Evolutionary conservation across 225 moss, liverwort and hornwort genomes (phyloP).

Genomic region (Polytrichum commune): DNA sequence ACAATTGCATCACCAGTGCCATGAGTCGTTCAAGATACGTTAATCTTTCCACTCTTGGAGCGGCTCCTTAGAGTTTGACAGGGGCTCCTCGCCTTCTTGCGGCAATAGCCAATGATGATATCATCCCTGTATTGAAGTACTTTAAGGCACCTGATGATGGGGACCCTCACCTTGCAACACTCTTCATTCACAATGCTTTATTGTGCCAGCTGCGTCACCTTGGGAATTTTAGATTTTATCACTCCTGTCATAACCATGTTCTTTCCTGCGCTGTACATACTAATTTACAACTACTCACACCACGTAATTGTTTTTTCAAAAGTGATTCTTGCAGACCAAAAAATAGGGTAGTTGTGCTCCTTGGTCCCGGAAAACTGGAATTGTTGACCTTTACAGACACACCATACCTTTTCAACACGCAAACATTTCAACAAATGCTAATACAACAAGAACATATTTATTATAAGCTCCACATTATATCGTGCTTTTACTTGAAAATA

Average conservation of each 20-base stretch:
- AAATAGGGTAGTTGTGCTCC: too few relatives aligned
- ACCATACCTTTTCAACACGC: too few relatives aligned
- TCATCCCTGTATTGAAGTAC: constrained; percentile 75
- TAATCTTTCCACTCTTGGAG: constrained; percentile 82
- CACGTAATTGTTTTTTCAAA: too few relatives aligned
- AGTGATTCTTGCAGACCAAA: too few relatives aligned
- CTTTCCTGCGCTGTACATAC: constrained; percentile 56
- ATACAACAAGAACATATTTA: too few relatives aligned
- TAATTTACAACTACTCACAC: too few relatives aligned
- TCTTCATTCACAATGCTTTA: constrained; percentile 74
- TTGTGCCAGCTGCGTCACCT: constrained; percentile 76
- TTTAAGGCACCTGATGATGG: constrained; percentile 77
- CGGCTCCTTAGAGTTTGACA: constrained; percentile 82
- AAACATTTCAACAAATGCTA: too few relatives aligned
- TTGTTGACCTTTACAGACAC: too few relatives aligned
- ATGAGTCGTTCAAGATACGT: constrained; percentile 81
- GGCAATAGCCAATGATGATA: constrained; percentile 89
- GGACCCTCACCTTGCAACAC: constrained; percentile 82
- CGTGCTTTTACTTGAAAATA: too few relatives aligned
- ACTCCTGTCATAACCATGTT: constrained; percentile 92
- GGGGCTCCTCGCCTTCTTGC: constrained; percentile 87
- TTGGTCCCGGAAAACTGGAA: too few relatives aligned
- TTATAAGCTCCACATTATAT: too few relatives aligned
- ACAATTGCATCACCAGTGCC: constrained; percentile 82
- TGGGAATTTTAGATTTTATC: constrained; percentile 80